Evolutionary conservation across 2,329 filamentous ascomycete genomes (phyloP).

Genomic region (Penicillium italicum): DNA sequence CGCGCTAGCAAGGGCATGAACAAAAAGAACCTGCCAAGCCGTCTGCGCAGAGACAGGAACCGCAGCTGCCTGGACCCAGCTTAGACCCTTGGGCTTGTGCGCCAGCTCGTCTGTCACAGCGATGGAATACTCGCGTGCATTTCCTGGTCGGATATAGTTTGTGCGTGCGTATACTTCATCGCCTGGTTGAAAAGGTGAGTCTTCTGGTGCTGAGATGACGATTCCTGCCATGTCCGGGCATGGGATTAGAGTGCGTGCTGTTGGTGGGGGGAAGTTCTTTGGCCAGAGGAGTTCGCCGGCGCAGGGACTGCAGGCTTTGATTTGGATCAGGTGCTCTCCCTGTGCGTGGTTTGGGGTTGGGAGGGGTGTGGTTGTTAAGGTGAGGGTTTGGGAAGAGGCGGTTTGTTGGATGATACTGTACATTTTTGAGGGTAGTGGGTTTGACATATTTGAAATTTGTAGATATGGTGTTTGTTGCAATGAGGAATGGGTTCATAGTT

Average conservation of each 20-base stretch:
- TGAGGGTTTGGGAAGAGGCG: neutral
- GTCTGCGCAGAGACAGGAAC: conserved; percentile 43
- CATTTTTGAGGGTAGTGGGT: neutral
- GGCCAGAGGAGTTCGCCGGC: conserved; percentile 46
- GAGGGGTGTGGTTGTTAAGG: neutral
- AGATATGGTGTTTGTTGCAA: neutral
- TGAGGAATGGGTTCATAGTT: neutral
- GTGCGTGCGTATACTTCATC: conserved; percentile 41
- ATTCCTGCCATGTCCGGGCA: conserved; percentile 45
- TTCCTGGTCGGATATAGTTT: conserved; percentile 35
- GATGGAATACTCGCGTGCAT: conserved; percentile 39
- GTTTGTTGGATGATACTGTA: neutral
- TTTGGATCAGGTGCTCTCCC: conserved; percentile 40
- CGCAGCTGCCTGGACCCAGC: conserved; percentile 37
- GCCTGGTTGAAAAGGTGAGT: conserved; percentile 35
- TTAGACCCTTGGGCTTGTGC: conserved; percentile 33
- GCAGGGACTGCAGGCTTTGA: conserved; percentile 40
- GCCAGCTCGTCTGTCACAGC: conserved; percentile 38
- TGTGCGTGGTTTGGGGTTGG: conserved; percentile 15
- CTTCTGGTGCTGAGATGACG: conserved; percentile 35
- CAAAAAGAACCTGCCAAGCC: conserved; percentile 46
- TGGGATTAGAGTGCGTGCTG: conserved; percentile 33
- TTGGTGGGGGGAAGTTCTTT: conserved; percentile 25
- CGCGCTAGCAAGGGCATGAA: conserved; percentile 27
- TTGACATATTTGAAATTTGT: neutral